Evolutionary conservation across 148 eudicot genomes (phyloP).

Genomic region (Nepenthes mirabilis): DNA sequence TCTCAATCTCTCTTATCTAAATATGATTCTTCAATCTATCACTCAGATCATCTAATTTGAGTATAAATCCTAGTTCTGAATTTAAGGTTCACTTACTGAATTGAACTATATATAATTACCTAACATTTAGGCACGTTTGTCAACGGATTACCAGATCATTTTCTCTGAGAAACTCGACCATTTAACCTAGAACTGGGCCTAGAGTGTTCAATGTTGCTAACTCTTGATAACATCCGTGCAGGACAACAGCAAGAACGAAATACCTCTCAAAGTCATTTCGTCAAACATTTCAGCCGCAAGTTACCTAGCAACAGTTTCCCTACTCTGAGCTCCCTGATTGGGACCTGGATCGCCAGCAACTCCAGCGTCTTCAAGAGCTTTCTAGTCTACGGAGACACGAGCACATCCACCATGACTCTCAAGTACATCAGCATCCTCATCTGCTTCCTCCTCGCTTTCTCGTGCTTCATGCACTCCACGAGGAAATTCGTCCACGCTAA

Average conservation of each 20-base stretch:
- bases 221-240: neutral
- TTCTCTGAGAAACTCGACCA: too few relatives aligned
- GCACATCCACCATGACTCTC: slow-evolving; percentile 43
- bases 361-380: slow-evolving; percentile 33
- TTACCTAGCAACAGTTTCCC: slow-evolving; percentile 30
- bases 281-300: slow-evolving; percentile 37
- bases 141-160: too few relatives aligned
- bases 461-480: slow-evolving; percentile 60
- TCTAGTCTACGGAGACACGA: slow-evolving; percentile 54
- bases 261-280: slow-evolving; percentile 29
- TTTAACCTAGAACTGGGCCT: neutral
- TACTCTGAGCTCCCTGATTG: slow-evolving; percentile 50
- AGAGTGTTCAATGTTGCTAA: too few relatives aligned
- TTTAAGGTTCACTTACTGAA: too few relatives aligned
- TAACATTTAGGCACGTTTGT: too few relatives aligned
- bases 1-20: too few relatives aligned
- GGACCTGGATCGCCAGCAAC: slow-evolving; percentile 53
- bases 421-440: slow-evolving; percentile 51
- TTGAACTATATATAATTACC: too few relatives aligned
- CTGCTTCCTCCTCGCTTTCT: slow-evolving; percentile 54
- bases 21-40: too few relatives aligned
- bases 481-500: slow-evolving; percentile 58
- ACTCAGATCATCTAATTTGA: too few relatives aligned
- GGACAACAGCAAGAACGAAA: slow-evolving; percentile 5
- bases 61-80: too few relatives aligned